A percentile compares a stretch with the other conserved stretches of the same genome.
phyloP scores from a whole-genome alignment of 768 basidiomycete species.

The Collybia nuda region DNA sequence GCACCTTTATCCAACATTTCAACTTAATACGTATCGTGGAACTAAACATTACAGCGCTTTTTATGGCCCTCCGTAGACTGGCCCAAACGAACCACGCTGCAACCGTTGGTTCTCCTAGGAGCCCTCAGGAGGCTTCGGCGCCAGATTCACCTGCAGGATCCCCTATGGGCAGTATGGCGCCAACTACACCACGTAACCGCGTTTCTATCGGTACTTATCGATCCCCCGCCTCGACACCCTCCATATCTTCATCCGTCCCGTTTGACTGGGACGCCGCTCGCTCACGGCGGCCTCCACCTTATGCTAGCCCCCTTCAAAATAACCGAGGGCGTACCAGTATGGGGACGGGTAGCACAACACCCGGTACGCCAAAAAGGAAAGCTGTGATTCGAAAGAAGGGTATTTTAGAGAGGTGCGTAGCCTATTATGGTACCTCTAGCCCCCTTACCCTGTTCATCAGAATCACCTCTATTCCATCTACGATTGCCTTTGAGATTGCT shows the following conservation, averaged over 20 bases:
- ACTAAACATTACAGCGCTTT: background rate
- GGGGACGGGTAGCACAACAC: slow-evolving; percentile 23
- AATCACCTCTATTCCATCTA: slow-evolving; percentile 64
- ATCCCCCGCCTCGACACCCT: slow-evolving; percentile 66
- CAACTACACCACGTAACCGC: slow-evolving; percentile 45
- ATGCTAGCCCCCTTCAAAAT: slow-evolving; percentile 54
- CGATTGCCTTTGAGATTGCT: slow-evolving; percentile 75
- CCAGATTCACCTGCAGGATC: slow-evolving; percentile 26
- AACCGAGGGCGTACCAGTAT: slow-evolving; percentile 40
- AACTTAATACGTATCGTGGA: background rate
- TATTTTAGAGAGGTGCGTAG: slow-evolving; percentile 56
- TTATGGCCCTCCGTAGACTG: slow-evolving; percentile 60
- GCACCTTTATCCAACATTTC: background rate
- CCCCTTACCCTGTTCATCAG: slow-evolving; percentile 28
- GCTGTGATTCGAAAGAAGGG: slow-evolving; percentile 65
- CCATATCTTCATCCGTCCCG: slow-evolving; percentile 71
- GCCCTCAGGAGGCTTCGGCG: slow-evolving; percentile 12
- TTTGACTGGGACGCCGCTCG: slow-evolving; percentile 90
- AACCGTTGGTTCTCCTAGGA: slow-evolving; percentile 34
- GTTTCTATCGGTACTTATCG: slow-evolving; percentile 53
- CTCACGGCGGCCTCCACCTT: slow-evolving; percentile 69
- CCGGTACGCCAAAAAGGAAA: slow-evolving; percentile 43
- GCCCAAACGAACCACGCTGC: slow-evolving; percentile 51
- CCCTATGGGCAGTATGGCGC: slow-evolving; percentile 25
- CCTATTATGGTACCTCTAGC: background rate